Percentiles rank a stretch among this genome's conserved stretches.
Evolutionary conservation across 441 rosid species (phyloP).

Genomic region (Macaranga tanarius): DNA sequence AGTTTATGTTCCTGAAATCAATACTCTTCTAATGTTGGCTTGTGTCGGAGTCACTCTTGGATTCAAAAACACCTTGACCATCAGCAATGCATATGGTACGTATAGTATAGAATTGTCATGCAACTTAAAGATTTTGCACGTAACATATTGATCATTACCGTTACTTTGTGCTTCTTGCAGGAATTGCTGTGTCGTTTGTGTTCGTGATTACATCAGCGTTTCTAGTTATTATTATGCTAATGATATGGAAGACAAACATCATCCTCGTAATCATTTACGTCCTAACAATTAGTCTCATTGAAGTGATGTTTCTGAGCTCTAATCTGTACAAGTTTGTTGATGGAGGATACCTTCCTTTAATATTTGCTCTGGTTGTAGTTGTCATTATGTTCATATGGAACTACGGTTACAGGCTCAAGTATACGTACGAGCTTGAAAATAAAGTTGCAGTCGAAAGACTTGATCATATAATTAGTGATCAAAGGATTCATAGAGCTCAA

Average conservation of each 20-base stretch:
- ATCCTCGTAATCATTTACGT: constrained; percentile 17
- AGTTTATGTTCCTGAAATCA: constrained; percentile 39
- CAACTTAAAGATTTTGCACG: too few relatives aligned
- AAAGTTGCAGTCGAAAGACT: constrained; percentile 18
- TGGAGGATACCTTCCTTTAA: constrained; percentile 35
- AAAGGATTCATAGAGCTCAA: constrained; percentile 11
- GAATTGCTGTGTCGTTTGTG: constrained; percentile 36
- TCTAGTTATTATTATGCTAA: constrained; percentile 28
- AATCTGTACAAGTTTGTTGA: constrained; percentile 28
- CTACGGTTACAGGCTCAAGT: constrained; percentile 28
- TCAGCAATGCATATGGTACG: constrained; percentile 44
- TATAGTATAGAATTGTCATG: background rate
- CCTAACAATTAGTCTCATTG: constrained; percentile 22
- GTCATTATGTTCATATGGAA: constrained; percentile 30
- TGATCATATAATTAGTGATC: constrained; percentile 6
- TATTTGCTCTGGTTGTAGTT: constrained; percentile 16
- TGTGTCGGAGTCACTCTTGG: constrained; percentile 33
- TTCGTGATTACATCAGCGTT: constrained; percentile 28
- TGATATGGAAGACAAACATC: constrained; percentile 36
- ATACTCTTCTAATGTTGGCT: constrained; percentile 40
- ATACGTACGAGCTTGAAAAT: constrained; percentile 30
- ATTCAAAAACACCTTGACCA: constrained; percentile 32
- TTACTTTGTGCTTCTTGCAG: constrained; percentile 12
- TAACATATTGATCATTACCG: too few relatives aligned
- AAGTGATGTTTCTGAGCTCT: constrained; percentile 21